Conservation (phyloP, 1,284 basidiomycete species). For the Irpex sp. region DNA sequence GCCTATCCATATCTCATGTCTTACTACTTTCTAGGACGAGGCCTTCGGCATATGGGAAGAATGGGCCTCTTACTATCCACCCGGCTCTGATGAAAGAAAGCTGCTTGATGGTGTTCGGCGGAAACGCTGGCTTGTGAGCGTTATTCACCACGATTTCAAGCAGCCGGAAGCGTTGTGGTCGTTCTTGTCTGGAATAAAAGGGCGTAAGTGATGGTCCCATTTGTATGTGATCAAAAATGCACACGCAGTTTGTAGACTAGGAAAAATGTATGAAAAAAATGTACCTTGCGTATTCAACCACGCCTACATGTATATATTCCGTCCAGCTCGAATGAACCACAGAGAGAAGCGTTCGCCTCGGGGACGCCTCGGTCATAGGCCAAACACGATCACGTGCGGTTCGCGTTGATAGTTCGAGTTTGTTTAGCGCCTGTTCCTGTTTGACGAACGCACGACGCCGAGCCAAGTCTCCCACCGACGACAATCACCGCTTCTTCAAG, state of each 20-base stretch:
- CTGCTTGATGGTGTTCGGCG: conserved; percentile 71
- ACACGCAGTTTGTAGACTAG: background rate
- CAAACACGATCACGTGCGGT: background rate
- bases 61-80: conserved; percentile 87
- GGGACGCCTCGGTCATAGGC: background rate
- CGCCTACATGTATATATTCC: background rate
- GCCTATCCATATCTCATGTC: background rate
- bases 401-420: background rate
- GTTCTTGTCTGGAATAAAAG: conserved; percentile 54
- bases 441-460: background rate
- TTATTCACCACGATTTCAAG: conserved; percentile 95
- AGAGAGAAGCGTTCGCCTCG: no score
- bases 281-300: background rate
- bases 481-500: background rate
- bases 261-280: background rate
- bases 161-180: conserved; percentile 75
- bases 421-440: background rate
- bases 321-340: no score
- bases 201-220: background rate
- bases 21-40: conserved; percentile 73
- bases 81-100: conserved; percentile 65
- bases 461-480: background rate
- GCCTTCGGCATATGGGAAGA: conserved; percentile 95
- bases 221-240: background rate
- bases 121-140: conserved; percentile 85